Conservation (phyloP, 2,329 filamentous ascomycete genomes). For the Drechslerella dactyloides region DNA sequence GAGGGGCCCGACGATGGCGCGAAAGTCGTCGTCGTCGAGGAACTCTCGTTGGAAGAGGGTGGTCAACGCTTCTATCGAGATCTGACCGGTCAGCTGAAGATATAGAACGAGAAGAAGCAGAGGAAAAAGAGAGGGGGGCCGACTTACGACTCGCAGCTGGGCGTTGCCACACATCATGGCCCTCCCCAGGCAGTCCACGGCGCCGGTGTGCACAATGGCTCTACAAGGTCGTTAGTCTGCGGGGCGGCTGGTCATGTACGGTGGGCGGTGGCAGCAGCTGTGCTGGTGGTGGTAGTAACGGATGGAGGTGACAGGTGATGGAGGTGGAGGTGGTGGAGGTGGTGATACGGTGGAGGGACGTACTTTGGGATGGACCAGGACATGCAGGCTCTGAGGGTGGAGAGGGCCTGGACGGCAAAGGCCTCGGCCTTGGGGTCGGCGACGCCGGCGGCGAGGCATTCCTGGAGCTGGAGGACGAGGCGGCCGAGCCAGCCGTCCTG, state of each 20-base stretch:
- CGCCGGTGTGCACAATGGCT: constrained; percentile 74
- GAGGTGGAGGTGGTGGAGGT: not conserved
- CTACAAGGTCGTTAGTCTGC: constrained; percentile 32
- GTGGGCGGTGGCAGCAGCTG: no score
- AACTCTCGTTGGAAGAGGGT: constrained; percentile 77
- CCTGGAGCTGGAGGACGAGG: constrained; percentile 74
- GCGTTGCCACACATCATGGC: constrained; percentile 74
- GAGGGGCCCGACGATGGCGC: constrained; percentile 77
- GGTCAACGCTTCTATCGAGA: constrained; percentile 81
- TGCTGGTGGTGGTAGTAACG: not conserved
- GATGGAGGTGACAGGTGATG: not conserved
- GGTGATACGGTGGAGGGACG: not conserved
- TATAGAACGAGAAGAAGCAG: not conserved
- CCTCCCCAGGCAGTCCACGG: constrained; percentile 73
- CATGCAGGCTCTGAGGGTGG: constrained; percentile 78
- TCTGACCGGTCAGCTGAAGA: constrained; percentile 61
- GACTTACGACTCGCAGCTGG: constrained; percentile 73
- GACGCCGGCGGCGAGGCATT: constrained; percentile 72
- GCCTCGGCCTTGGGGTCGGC: constrained; percentile 70
- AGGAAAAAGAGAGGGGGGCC: not conserved
- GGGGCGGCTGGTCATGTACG: not conserved
- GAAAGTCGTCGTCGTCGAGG: constrained; percentile 78
- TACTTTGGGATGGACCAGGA: constrained; percentile 81
- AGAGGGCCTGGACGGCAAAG: constrained; percentile 77
- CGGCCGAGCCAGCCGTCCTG: constrained; percentile 86